phyloP scores from a whole-genome alignment of 768 basidiomycete species.

The Termitomyces bulborhizus region DNA sequence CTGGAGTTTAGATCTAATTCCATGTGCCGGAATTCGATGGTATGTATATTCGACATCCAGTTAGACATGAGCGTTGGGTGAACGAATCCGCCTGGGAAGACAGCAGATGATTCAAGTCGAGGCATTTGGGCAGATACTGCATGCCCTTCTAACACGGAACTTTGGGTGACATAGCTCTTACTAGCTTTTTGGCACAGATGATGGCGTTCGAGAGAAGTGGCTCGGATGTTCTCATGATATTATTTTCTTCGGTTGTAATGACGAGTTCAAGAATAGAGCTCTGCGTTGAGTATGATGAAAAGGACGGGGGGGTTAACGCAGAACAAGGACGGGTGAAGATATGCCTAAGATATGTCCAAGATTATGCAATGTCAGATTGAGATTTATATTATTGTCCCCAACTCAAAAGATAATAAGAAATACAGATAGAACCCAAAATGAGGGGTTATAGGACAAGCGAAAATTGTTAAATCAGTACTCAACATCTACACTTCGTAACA shows the following conservation, averaged over 20 bases:
- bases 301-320: not conserved
- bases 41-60: not conserved
- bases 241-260: no score
- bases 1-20: not conserved
- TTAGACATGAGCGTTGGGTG: not conserved
- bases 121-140: no score
- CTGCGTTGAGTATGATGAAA: not conserved
- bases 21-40: not conserved
- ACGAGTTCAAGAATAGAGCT: not conserved
- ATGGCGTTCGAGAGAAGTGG: not conserved
- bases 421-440: not conserved
- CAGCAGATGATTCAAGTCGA: not conserved
- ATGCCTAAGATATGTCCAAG: no score
- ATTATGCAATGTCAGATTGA: no score
- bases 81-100: not conserved
- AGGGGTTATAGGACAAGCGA: no score
- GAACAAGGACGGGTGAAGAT: not conserved
- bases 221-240: not conserved
- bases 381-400: no score
- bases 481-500: no score
- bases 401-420: no score
- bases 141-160: not conserved
- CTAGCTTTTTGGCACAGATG: not conserved
- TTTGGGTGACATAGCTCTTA: not conserved
- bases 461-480: no score